Percentiles rank a stretch among this genome's conserved stretches.
Evolutionary conservation across 805 yeast genomes (phyloP).

Genomic region (Grigorovia humatica): DNA sequence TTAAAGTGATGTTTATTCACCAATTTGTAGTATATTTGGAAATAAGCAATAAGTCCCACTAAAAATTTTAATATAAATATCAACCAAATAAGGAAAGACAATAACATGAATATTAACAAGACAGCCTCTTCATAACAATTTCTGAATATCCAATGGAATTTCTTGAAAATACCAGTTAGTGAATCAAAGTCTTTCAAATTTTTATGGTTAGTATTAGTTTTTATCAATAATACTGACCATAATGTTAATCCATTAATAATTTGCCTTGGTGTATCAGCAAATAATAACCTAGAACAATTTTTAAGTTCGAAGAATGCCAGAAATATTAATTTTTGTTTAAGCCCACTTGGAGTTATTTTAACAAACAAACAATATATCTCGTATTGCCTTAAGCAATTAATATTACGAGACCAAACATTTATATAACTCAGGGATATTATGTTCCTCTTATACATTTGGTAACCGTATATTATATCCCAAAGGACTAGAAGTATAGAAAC

Average conservation of each 20-base stretch:
- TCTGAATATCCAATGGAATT: constrained; percentile 48
- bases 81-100: constrained; percentile 66
- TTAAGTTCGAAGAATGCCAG: constrained; percentile 56
- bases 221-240: constrained; percentile 36
- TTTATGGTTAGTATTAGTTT: constrained; percentile 11
- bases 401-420: constrained; percentile 48
- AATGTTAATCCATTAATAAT: constrained; percentile 70
- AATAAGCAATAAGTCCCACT: constrained; percentile 41
- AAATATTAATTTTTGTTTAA: constrained; percentile 59
- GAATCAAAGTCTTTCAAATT: constrained; percentile 22
- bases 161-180: constrained; percentile 28
- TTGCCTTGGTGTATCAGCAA: constrained; percentile 85
- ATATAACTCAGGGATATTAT: constrained; percentile 64
- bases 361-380: constrained; percentile 64
- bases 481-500: constrained; percentile 50
- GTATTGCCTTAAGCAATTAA: constrained; percentile 49
- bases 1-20: constrained; percentile 30
- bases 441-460: constrained; percentile 44
- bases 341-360: constrained; percentile 53
- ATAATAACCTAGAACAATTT: constrained; percentile 47
- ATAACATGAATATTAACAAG: constrained; percentile 63
- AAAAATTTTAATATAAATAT: constrained; percentile 49
- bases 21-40: constrained; percentile 42
- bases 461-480: constrained; percentile 50
- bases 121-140: constrained; percentile 56